Percentiles rank a stretch among this genome's conserved stretches.
These are phyloP conservation scores for Phytophthora podocarpi DNA, from an alignment of 352 stramenopile genomes.

Conservation along the genomic window DNA sequence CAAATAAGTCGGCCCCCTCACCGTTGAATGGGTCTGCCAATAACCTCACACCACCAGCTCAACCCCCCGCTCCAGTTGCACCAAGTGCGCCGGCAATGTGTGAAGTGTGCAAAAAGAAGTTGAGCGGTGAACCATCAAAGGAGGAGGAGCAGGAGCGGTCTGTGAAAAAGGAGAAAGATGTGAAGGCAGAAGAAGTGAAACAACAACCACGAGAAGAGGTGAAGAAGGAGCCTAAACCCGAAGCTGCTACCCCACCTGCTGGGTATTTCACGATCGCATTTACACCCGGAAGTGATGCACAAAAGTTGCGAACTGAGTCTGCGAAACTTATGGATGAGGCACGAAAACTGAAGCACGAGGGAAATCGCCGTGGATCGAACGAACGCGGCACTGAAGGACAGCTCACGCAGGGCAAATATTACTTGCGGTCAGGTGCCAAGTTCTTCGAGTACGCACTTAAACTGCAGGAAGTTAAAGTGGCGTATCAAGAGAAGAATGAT, in stretches of 20 bases:
- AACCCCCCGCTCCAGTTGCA: constrained; percentile 21
- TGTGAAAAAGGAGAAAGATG: constrained; percentile 37
- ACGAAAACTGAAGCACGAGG: constrained; percentile 81
- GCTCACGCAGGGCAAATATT: constrained; percentile 72
- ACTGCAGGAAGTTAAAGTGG: constrained; percentile 80
- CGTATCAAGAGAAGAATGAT: constrained; percentile 75
- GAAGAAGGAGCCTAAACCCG: constrained; percentile 28
- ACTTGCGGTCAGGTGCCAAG: constrained; percentile 77
- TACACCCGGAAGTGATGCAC: constrained; percentile 46
- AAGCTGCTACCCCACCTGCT: constrained; percentile 13
- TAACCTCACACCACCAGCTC: constrained; percentile 26
- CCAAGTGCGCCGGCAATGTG: constrained; percentile 48
- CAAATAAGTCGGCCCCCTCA: constrained; percentile 17
- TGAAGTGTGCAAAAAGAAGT: constrained; percentile 66
- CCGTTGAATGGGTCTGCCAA: constrained; percentile 27
- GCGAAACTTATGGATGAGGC: constrained; percentile 68
- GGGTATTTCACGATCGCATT: constrained; percentile 60
- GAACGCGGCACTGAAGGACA: constrained; percentile 51
- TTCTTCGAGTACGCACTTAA: constrained; percentile 87
- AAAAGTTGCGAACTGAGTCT: constrained; percentile 56
- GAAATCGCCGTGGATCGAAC: constrained; percentile 58
- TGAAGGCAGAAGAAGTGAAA: constrained; percentile 46
- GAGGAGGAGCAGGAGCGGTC: constrained; percentile 28
- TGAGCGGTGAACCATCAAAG: constrained; percentile 43
- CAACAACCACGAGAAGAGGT: constrained; percentile 28